Percentiles rank a stretch among this genome's conserved stretches.
Conservation (phyloP, 1,139 yeast species). For the Hemisphaericaspora xylanilytica region DNA sequence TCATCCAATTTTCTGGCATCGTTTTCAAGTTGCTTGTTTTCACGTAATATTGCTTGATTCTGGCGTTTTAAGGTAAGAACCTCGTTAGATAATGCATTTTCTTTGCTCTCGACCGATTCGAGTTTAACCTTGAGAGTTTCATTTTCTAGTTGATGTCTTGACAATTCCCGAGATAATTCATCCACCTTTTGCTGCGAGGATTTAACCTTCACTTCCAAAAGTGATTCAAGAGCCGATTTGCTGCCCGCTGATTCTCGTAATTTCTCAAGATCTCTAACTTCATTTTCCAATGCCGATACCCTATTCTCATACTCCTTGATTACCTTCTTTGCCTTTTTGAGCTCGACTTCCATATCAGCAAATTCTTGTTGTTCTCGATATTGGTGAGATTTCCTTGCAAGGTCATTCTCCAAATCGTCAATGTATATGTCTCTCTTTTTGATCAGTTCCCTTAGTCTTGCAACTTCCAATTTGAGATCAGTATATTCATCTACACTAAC, state of each 20-base stretch:
- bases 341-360: slow-evolving; percentile 2
- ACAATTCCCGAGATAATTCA: not conserved
- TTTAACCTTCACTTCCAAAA: slow-evolving; percentile 3
- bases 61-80: not conserved
- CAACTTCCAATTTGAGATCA: slow-evolving; percentile 1
- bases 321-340: not conserved
- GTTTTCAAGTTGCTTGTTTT: slow-evolving; percentile 7
- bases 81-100: not conserved
- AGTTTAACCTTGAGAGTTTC: not conserved
- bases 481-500: slow-evolving; percentile 1
- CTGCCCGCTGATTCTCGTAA: not conserved
- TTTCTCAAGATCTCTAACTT: not conserved
- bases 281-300: not conserved
- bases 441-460: slow-evolving; percentile 4
- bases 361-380: not conserved
- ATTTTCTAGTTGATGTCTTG: not conserved
- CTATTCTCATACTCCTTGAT: slow-evolving; percentile 1
- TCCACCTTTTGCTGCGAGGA: slow-evolving; percentile 1
- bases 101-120: not conserved
- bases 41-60: not conserved
- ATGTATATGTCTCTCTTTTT: slow-evolving; percentile 3
- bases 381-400: not conserved
- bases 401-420: slow-evolving; percentile 1
- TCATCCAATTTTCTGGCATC: slow-evolving; percentile 5
- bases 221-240: slow-evolving; percentile 2